Evolutionary conservation across 2,329 filamentous ascomycete genomes (phyloP).

Genomic region (Didymella arachidicola): DNA sequence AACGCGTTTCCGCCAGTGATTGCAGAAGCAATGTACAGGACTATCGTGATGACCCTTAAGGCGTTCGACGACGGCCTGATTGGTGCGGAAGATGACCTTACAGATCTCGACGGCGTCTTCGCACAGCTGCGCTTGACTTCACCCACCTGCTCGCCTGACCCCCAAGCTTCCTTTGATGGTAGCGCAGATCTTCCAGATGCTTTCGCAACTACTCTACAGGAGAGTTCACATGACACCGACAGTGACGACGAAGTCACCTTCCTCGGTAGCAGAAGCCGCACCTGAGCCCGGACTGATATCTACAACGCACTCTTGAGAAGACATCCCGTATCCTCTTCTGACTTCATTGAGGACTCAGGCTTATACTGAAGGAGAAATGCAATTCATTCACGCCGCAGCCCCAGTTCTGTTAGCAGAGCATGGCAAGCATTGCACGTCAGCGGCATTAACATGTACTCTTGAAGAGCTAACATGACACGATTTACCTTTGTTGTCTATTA

Average conservation of each 20-base stretch:
- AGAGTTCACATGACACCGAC: neutral
- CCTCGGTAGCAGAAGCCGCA: neutral
- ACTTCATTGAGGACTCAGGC: too few relatives aligned
- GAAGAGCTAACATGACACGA: too few relatives aligned
- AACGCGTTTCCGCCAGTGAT: conserved; percentile 32
- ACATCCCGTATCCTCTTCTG: too few relatives aligned
- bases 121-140: neutral
- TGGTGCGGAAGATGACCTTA: conserved; percentile 32
- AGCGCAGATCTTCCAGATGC: neutral
- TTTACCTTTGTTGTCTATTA: too few relatives aligned
- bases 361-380: neutral
- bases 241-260: neutral
- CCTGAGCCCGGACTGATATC: too few relatives aligned
- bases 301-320: too few relatives aligned
- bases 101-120: conserved; percentile 23
- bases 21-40: conserved; percentile 19
- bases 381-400: neutral
- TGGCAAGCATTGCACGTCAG: too few relatives aligned
- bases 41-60: conserved; percentile 23
- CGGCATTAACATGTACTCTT: too few relatives aligned
- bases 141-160: neutral
- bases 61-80: conserved; percentile 40
- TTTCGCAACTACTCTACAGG: neutral
- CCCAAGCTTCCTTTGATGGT: neutral
- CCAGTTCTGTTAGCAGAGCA: neutral